Evolutionary conservation across 495 filamentous ascomycete genomes (phyloP), one percentile per base, ranked within the genome.

Genomic region (Penicillium mononematosum): DNA sequence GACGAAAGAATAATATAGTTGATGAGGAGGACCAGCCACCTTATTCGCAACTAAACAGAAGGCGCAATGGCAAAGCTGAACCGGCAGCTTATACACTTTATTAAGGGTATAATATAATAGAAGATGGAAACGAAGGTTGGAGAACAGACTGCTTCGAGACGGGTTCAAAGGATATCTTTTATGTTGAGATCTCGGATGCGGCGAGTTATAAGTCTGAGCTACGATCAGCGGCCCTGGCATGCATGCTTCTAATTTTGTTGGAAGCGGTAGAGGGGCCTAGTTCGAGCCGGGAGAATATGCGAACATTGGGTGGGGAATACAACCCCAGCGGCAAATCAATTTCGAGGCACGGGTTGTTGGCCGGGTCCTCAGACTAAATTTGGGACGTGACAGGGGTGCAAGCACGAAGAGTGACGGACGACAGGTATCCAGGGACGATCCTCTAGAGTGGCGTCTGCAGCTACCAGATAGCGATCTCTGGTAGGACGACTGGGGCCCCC

Each of bases 61-160:
- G 52, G 29, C 41, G 63, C 54, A 61, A 70, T 70, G 61, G 66
- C 64, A 67, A 70, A 72, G 72, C 72, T 69, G 57, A 64, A 64
- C 71, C 72, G 69, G 74, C 74, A 71, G 68, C 65, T 67, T 75
- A 19, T 65, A 49, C 53, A 55, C 27, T 56, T n/a, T n/a, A 64
- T 56, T 61, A 50, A 32, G 43, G 53, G 48, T 45, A 25, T 58
- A 52, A 32, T 58, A 58, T 39, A 42, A 53, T 32, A 2, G 22
- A 24, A 51, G 53, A 32, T 32, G 31, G 50, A 51, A 57, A 50
- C 20, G 57, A 58, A 57, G 5, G 53, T 47, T 52, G 46, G 19
- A 19, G 36, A 56, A 56, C 32, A 9, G 34, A 50, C 49, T 49
- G 8, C 19, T 52, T 57, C 50, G 29, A 22, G 39, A 45, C 43